A percentile compares a stretch with the other conserved stretches of the same genome.
These are phyloP conservation scores for Hericium rajendrae DNA, from an alignment of 768 basidiomycete genomes.

Conservation along the genomic window DNA sequence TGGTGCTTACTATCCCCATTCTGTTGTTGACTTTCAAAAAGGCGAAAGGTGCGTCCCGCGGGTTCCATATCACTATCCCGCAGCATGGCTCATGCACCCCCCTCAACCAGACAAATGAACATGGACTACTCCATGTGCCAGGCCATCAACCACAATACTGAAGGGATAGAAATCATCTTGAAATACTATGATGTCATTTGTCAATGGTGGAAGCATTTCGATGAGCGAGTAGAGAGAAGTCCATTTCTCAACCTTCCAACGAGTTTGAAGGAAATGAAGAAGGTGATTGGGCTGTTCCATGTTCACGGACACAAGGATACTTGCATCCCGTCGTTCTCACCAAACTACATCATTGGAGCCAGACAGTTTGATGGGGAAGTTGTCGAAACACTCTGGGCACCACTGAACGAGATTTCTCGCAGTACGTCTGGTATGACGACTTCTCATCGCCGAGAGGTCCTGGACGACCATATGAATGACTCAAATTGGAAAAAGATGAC, in stretches of 20 bases:
- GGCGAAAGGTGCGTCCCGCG: background rate
- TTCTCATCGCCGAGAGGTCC: background rate
- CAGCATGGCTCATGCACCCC: too few relatives aligned
- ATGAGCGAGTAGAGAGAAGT: background rate
- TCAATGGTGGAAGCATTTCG: background rate
- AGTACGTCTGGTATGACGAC: background rate
- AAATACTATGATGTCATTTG: background rate
- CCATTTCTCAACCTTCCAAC: background rate
- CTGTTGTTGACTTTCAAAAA: background rate
- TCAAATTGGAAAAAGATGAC: conserved; percentile 5
- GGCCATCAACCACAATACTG: background rate
- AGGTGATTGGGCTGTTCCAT: background rate
- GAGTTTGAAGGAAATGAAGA: background rate
- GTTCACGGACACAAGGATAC: conserved; percentile 2
- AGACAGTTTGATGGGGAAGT: conserved; percentile 2
- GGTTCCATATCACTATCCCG: too few relatives aligned
- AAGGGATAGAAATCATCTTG: background rate
- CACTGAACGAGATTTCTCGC: background rate
- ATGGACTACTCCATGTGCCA: background rate
- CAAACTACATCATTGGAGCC: background rate
- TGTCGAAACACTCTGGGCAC: conserved; percentile 3
- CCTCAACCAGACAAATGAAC: background rate
- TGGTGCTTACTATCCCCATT: background rate
- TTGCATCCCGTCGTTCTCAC: background rate
- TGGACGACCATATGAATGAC: background rate